phyloP scores from a whole-genome alignment of 345 rosid species.

The Excoecaria cochinchinensis region DNA sequence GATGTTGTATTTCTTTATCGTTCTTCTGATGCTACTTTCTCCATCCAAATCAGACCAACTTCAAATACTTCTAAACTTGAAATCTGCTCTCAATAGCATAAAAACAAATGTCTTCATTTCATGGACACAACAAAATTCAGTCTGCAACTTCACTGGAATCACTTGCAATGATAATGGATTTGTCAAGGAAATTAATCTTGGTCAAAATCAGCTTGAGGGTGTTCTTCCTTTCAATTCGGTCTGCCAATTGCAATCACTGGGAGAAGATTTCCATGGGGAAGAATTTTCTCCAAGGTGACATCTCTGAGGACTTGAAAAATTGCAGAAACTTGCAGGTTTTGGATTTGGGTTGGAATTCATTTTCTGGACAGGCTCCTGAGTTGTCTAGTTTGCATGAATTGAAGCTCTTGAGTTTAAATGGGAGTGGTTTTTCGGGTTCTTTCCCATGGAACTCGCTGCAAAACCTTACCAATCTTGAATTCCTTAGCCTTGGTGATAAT shows the following conservation, averaged over 20 bases:
- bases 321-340: constrained; percentile 52
- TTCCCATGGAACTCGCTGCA: constrained; percentile 74
- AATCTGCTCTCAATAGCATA: constrained; percentile 39
- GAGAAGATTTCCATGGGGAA: constrained; percentile 49
- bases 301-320: constrained; percentile 37
- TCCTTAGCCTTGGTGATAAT: constrained; percentile 81
- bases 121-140: constrained; percentile 40
- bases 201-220: constrained; percentile 41
- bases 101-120: constrained; percentile 38
- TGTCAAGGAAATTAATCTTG: constrained; percentile 60
- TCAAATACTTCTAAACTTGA: constrained; percentile 44
- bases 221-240: constrained; percentile 53
- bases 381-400: constrained; percentile 44
- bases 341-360: constrained; percentile 56
- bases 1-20: constrained; percentile 16
- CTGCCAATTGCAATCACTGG: constrained; percentile 45
- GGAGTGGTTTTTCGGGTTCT: constrained; percentile 58
- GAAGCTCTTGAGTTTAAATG: constrained; percentile 52
- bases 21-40: constrained; percentile 21
- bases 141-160: constrained; percentile 42
- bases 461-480: constrained; percentile 44
- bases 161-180: constrained; percentile 43
- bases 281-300: constrained; percentile 47
- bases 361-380: constrained; percentile 63
- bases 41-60: constrained; percentile 36